These are phyloP conservation scores for Staphylotrichum longicolle DNA, from an alignment of 495 filamentous ascomycete genomes.

Conservation along the genomic window DNA sequence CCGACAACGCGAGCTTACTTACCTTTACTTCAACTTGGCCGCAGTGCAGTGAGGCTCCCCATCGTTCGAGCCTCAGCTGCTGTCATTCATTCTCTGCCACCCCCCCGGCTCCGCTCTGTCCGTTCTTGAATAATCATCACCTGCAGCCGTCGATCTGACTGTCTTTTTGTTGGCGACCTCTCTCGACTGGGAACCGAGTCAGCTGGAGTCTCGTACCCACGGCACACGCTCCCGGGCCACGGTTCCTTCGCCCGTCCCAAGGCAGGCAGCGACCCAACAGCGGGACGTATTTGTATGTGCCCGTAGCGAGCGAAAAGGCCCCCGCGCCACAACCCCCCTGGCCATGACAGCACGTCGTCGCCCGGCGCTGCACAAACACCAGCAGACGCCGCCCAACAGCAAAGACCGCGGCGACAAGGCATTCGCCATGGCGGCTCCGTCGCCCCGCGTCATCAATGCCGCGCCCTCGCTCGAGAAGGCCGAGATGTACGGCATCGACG, in stretches of 20 bases:
- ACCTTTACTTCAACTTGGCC: conserved; percentile 4
- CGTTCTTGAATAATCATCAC: too few relatives aligned
- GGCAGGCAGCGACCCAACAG: too few relatives aligned
- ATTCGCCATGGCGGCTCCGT: conserved; percentile 31
- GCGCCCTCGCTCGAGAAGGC: conserved; percentile 55
- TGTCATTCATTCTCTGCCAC: neutral
- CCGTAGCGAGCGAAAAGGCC: conserved; percentile 18
- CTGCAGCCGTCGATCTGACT: neutral
- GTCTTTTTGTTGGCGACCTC: neutral
- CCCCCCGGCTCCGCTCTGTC: neutral
- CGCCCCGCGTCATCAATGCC: conserved; percentile 54
- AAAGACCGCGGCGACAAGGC: conserved; percentile 38
- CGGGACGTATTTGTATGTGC: conserved; percentile 23
- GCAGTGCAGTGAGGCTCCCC: neutral
- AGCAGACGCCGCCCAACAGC: conserved; percentile 33
- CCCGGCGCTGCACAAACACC: conserved; percentile 37
- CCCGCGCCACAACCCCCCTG: conserved; percentile 25
- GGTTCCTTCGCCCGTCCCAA: conserved; percentile 4
- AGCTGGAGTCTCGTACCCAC: neutral
- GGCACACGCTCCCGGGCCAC: conserved; percentile 13
- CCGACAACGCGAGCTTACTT: too few relatives aligned
- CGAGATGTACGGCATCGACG: conserved; percentile 55
- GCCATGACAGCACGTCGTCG: conserved; percentile 39
- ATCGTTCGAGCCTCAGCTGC: neutral
- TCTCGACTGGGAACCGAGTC: neutral